These are phyloP conservation scores for Xylariaceae sp. DNA, from an alignment of 2,329 filamentous ascomycete species.

Conservation along the genomic window DNA sequence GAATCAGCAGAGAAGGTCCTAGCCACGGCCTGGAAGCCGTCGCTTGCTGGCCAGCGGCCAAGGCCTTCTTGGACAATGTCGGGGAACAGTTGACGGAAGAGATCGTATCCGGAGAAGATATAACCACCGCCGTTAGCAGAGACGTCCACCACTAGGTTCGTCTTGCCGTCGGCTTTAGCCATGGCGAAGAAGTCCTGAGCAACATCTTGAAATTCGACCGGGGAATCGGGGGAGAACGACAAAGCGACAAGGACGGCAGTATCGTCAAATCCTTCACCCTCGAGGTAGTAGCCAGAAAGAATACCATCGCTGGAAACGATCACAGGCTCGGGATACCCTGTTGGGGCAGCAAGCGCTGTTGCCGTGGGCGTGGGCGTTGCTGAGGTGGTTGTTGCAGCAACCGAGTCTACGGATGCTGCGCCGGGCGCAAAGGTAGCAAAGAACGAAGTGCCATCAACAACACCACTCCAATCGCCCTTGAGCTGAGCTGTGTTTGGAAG, in stretches of 20 bases:
- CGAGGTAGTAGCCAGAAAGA: conserved; percentile 33
- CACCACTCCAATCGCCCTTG: conserved; percentile 31
- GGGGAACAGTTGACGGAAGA: conserved; percentile 54
- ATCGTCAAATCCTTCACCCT: conserved; percentile 29
- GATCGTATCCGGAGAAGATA: conserved; percentile 51
- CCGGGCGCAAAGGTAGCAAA: conserved; percentile 27
- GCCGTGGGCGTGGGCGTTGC: conserved; percentile 10
- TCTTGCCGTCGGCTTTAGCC: conserved; percentile 46
- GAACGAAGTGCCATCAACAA: conserved; percentile 31
- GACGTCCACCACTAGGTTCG: conserved; percentile 53
- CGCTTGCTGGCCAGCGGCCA: conserved; percentile 37
- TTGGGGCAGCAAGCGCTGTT: neutral
- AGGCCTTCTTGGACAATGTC: conserved; percentile 38
- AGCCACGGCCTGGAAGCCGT: conserved; percentile 36
- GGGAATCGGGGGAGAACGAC: conserved; percentile 26
- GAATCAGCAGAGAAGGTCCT: conserved; percentile 26
- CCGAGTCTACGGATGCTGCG: conserved; percentile 12
- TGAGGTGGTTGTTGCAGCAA: neutral
- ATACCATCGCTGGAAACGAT: conserved; percentile 27
- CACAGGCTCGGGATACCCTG: conserved; percentile 29
- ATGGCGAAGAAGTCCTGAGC: conserved; percentile 31
- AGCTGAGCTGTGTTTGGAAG: conserved; percentile 33
- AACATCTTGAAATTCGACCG: conserved; percentile 30
- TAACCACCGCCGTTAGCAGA: conserved; percentile 53
- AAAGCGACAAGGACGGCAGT: conserved; percentile 30